Conservation (phyloP, 306 rosid species). For the Fragaria ananassa region DNA sequence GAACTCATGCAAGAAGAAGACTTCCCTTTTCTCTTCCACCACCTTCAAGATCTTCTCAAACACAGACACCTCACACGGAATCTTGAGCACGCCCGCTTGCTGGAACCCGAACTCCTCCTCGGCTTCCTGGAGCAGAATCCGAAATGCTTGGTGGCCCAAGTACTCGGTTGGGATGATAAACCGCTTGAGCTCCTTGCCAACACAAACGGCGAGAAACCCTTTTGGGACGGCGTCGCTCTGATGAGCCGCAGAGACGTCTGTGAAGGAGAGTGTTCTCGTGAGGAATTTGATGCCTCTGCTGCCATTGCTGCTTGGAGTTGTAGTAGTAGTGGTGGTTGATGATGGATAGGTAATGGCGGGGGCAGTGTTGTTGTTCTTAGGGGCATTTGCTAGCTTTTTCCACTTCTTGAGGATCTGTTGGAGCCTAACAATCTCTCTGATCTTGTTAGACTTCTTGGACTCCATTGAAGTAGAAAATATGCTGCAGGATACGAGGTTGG, state of each 20-base stretch:
- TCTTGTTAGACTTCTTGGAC: conserved; percentile 84
- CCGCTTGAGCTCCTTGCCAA: conserved; percentile 75
- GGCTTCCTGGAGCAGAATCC: conserved; percentile 49
- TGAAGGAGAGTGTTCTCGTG: conserved; percentile 66
- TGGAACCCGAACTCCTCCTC: conserved; percentile 83
- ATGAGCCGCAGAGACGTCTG: conserved; percentile 35
- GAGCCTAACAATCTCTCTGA: conserved; percentile 89
- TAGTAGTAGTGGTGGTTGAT: background rate
- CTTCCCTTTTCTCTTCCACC: conserved; percentile 45
- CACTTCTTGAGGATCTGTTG: conserved; percentile 92
- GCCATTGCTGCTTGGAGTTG: conserved; percentile 11
- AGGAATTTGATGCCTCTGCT: conserved; percentile 60
- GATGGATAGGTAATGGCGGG: background rate
- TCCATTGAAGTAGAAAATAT: conserved; percentile 45
- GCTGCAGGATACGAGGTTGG: background rate
- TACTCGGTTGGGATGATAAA: conserved; percentile 65
- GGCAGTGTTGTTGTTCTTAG: conserved; percentile 30
- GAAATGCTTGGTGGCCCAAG: conserved; percentile 61
- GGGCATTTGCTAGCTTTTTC: conserved; percentile 75
- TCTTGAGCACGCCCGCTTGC: conserved; percentile 67
- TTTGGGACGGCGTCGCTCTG: conserved; percentile 50
- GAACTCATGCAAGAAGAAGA: conserved; percentile 25
- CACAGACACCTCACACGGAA: conserved; percentile 52
- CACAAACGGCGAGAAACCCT: conserved; percentile 80
- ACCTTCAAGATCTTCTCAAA: conserved; percentile 59